Evolutionary conservation across 78 protist species (phyloP).

Genomic region (Dictyostelium capitatum): DNA sequence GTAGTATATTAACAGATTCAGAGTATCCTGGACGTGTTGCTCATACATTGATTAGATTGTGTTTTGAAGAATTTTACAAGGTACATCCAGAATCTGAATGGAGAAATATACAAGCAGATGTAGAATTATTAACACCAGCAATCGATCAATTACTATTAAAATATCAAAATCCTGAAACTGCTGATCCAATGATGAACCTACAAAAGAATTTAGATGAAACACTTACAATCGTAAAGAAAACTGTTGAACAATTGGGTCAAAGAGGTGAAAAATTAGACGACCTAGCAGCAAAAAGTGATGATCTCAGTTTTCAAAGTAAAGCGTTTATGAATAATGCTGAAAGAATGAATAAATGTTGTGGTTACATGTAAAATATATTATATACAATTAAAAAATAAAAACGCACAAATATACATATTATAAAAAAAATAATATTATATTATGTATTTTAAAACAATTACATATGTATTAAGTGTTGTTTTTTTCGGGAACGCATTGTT

Average conservation of each 20-base stretch:
- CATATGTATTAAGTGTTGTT: no score
- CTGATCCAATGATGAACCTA: constrained; percentile 73
- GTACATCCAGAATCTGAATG: constrained; percentile 23
- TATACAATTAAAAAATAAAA: not conserved
- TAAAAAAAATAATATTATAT: not conserved
- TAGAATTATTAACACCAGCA: constrained; percentile 26
- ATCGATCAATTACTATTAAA: constrained; percentile 30
- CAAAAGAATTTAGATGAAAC: constrained; percentile 80
- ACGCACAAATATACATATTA: not conserved
- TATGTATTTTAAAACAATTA: not conserved
- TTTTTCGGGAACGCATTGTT: no score
- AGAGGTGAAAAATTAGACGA: constrained; percentile 82
- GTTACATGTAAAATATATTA: constrained; percentile 29
- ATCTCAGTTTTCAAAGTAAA: constrained; percentile 65
- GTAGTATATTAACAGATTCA: constrained; percentile 66
- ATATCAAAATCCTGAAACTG: constrained; percentile 79
- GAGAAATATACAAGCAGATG: constrained; percentile 19
- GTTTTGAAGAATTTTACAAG: constrained; percentile 29
- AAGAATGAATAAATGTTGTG: constrained; percentile 82
- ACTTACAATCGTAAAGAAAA: constrained; percentile 57
- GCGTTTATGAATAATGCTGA: constrained; percentile 78
- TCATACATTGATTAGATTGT: constrained; percentile 25
- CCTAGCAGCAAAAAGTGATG: constrained; percentile 69
- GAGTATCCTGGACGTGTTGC: constrained; percentile 82
- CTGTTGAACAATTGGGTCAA: constrained; percentile 66